phyloP scores from a whole-genome alignment of 1,284 basidiomycete species.

The Melampsora medusae region DNA sequence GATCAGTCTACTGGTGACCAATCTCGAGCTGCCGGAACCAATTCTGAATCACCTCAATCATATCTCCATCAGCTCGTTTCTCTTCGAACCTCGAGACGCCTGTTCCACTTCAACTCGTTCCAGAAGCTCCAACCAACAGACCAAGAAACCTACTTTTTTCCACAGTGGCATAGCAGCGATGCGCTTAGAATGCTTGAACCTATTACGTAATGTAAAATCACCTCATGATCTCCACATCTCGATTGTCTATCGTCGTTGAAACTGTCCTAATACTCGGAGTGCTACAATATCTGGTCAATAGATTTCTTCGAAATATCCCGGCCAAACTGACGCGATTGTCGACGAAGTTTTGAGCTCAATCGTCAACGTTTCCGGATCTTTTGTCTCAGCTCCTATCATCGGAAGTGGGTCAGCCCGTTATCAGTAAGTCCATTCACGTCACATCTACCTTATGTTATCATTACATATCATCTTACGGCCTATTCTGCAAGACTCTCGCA shows the following conservation, averaged over 20 bases:
- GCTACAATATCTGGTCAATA: not conserved
- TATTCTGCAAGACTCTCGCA: not conserved
- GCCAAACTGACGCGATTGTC: slow-evolving; percentile 53
- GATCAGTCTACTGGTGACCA: slow-evolving; percentile 25
- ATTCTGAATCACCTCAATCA: slow-evolving; percentile 20
- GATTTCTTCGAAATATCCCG: slow-evolving; percentile 51
- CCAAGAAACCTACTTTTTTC: slow-evolving; percentile 5
- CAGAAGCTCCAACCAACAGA: slow-evolving; percentile 8
- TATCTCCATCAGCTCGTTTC: slow-evolving; percentile 25
- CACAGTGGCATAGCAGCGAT: slow-evolving; percentile 23
- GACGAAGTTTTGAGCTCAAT: slow-evolving; percentile 53
- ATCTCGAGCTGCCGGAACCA: slow-evolving; percentile 29
- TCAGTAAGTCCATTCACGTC: not conserved
- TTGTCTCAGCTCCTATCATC: slow-evolving; percentile 44
- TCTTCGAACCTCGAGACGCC: slow-evolving; percentile 16
- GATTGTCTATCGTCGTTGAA: not conserved
- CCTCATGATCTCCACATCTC: not conserved
- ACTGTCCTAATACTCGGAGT: slow-evolving; percentile 38
- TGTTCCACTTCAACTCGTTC: slow-evolving; percentile 7
- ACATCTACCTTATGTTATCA: not conserved
- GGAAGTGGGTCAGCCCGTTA: slow-evolving; percentile 1
- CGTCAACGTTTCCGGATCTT: slow-evolving; percentile 50
- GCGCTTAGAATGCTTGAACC: slow-evolving; percentile 43
- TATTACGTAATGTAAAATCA: slow-evolving; percentile 23
- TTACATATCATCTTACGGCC: slow-evolving; percentile 6